These are phyloP conservation scores for Nothophaeocryptopus gaeumannii DNA, from an alignment of 2,329 filamentous ascomycete species.

Conservation along the genomic window DNA sequence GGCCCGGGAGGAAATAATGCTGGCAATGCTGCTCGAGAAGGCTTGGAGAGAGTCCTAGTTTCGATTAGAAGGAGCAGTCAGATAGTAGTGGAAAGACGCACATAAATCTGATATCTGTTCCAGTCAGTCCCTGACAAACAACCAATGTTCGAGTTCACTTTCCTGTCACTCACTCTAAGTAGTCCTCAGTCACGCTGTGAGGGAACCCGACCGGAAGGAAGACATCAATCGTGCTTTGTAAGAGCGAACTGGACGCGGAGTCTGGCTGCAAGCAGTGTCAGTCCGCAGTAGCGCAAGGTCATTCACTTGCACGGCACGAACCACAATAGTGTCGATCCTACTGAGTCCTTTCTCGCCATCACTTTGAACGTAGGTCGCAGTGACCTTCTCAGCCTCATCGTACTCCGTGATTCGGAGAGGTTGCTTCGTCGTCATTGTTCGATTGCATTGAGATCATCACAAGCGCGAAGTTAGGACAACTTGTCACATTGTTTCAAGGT, in stretches of 20 bases:
- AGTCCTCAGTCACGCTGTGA: conserved; percentile 80
- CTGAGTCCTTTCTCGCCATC: conserved; percentile 20
- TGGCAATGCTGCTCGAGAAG: conserved; percentile 78
- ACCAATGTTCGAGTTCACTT: neutral
- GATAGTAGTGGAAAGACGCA: conserved; percentile 37
- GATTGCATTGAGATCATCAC: neutral
- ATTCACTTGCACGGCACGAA: neutral
- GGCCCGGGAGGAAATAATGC: conserved; percentile 75
- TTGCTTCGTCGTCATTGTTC: conserved; percentile 11
- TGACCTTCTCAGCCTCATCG: conserved; percentile 52
- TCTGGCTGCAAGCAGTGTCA: conserved; percentile 15
- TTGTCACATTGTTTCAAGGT: no score
- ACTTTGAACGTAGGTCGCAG: conserved; percentile 50
- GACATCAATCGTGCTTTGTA: conserved; percentile 58
- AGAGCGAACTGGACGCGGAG: conserved; percentile 25
- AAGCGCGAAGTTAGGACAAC: no score
- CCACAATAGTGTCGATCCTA: conserved; percentile 50
- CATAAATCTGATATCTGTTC: conserved; percentile 65
- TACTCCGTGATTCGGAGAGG: conserved; percentile 36
- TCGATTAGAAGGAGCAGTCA: neutral
- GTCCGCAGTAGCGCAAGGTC: neutral
- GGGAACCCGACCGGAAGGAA: conserved; percentile 89
- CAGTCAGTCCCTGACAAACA: no score
- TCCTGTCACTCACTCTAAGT: conserved; percentile 63
- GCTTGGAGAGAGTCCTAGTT: conserved; percentile 72